phyloP scores from a whole-genome alignment of 768 basidiomycete species.

The Roridomyces roridus region DNA sequence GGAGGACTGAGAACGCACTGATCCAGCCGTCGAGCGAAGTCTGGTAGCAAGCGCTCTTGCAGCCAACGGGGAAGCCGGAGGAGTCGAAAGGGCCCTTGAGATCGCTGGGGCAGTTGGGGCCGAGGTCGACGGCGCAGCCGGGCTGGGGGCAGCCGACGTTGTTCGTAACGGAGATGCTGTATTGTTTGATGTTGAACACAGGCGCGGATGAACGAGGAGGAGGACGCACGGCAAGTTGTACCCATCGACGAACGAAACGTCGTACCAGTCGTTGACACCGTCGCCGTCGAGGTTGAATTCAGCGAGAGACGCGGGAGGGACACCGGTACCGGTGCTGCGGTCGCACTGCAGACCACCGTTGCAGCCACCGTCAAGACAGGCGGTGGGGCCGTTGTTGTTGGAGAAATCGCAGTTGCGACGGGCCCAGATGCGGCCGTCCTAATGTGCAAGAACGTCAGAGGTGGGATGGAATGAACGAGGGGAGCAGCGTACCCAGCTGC shows the following conservation, averaged over 20 bases:
- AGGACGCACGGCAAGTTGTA: slow-evolving; percentile 45
- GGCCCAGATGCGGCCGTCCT: slow-evolving; percentile 7
- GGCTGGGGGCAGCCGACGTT: slow-evolving; percentile 43
- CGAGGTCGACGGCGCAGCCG: slow-evolving; percentile 51
- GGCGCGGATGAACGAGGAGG: too few species aligned
- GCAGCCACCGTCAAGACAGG: slow-evolving; percentile 52
- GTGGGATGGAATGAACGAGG: not conserved
- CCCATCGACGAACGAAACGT: slow-evolving; percentile 51
- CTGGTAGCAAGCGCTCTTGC: slow-evolving; percentile 30
- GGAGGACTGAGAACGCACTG: not conserved
- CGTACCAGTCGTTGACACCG: slow-evolving; percentile 37
- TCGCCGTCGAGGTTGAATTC: slow-evolving; percentile 39
- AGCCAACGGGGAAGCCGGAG: slow-evolving; percentile 42
- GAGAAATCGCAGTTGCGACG: slow-evolving; percentile 6
- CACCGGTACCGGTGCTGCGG: slow-evolving; percentile 21
- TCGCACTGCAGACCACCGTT: slow-evolving; percentile 45
- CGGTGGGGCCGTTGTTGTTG: slow-evolving; percentile 30
- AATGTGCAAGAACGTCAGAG: not conserved
- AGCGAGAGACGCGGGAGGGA: slow-evolving; percentile 42
- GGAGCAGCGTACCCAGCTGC: not conserved
- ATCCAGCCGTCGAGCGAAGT: slow-evolving; percentile 9
- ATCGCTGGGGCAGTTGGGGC: slow-evolving; percentile 46
- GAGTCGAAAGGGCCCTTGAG: slow-evolving; percentile 46
- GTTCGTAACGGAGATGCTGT: slow-evolving; percentile 43
- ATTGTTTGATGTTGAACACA: accelerated